Base-by-base conservation (phyloP, 2,329 filamentous ascomycete species). In the Sarocladium kiliense region DNA sequence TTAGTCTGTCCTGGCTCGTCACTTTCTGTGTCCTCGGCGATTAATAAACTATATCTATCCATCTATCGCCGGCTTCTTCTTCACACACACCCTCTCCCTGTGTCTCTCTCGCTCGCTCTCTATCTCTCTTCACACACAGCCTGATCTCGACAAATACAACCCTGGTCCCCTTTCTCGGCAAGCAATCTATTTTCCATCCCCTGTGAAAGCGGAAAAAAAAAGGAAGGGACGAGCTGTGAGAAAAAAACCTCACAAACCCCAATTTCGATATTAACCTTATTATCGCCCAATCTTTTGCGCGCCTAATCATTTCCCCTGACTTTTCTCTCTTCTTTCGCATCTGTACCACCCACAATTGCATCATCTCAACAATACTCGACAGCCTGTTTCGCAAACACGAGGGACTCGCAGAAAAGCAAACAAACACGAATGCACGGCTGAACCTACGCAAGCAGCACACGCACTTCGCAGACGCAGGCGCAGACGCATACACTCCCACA, bases 181-280 rank as follows among this genome's bases (percentile, higher is more conserved):
- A 21, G 27, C 47, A 51, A 51, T 51, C 47, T 51, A 51, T 51
- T 34, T 51, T 49, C 21, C 21, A 21, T 51, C 26, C 41, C 10
- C 23, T 18, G 12, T 23, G 16, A 44, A 44, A 25, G 41, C 3
- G 19, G 23, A 30, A 12, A 47, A 18, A 9, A 21, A 27, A 11
- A 30, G 44, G 3, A 3, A 26, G 44, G 27, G 44, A 47, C 12
- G 18, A 27, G n/a, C 6, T 7, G 41, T 21, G 25, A 16, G n/a
- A 27, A 27, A 47, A 47, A 47, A 47, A 26, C 44, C 44, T 47
- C 44, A 47, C 39, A 47, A 26, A 23, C 21, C 19, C 25, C n/a
- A 47, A 47, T 23, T 27, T 47, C 18, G n/a, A 23, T 18, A 16
- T 44, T 44, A 44, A 44, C 39, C 39, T 44, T 44, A 7, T 44